phyloP scores from a whole-genome alignment of 2,329 filamentous ascomycete genomes.

The Ophiocordyceps camponoti-floridani region DNA sequence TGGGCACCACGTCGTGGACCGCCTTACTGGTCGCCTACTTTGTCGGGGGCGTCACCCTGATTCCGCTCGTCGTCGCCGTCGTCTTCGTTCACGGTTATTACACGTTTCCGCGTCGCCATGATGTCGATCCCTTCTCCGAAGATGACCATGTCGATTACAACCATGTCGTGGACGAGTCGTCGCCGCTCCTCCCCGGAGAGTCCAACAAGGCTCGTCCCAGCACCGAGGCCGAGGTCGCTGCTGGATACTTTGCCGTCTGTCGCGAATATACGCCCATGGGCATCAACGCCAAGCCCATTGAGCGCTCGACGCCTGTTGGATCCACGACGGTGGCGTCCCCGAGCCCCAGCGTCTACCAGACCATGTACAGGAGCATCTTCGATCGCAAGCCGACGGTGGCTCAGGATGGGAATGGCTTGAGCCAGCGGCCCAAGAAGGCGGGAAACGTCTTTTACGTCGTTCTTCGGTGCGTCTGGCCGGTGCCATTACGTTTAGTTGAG shows the following conservation, averaged over 20 bases:
- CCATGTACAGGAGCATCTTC: slow-evolving; percentile 94
- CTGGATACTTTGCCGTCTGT: slow-evolving; percentile 89
- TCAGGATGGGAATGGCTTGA: slow-evolving; percentile 27
- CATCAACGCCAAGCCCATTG: slow-evolving; percentile 82
- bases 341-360: slow-evolving; percentile 90
- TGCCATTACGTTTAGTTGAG: neutral
- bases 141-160: slow-evolving; percentile 19
- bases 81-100: slow-evolving; percentile 51
- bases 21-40: slow-evolving; percentile 60
- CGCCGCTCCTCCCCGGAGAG: slow-evolving; percentile 42
- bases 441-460: slow-evolving; percentile 91
- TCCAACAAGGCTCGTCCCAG: slow-evolving; percentile 28
- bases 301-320: slow-evolving; percentile 65
- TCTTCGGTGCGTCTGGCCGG: slow-evolving; percentile 41
- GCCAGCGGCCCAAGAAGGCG: slow-evolving; percentile 42
- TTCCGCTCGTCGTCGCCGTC: slow-evolving; percentile 50
- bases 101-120: slow-evolving; percentile 39
- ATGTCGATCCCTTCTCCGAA: slow-evolving; percentile 11
- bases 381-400: slow-evolving; percentile 47
- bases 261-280: slow-evolving; percentile 84
- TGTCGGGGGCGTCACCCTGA: slow-evolving; percentile 72
- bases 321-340: slow-evolving; percentile 56
- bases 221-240: slow-evolving; percentile 60
- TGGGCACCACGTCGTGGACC: slow-evolving; percentile 28
- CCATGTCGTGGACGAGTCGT: slow-evolving; percentile 45